Evolutionary conservation across 805 yeast genomes (phyloP).

Genomic region (Cyberlindnera amylophila): DNA sequence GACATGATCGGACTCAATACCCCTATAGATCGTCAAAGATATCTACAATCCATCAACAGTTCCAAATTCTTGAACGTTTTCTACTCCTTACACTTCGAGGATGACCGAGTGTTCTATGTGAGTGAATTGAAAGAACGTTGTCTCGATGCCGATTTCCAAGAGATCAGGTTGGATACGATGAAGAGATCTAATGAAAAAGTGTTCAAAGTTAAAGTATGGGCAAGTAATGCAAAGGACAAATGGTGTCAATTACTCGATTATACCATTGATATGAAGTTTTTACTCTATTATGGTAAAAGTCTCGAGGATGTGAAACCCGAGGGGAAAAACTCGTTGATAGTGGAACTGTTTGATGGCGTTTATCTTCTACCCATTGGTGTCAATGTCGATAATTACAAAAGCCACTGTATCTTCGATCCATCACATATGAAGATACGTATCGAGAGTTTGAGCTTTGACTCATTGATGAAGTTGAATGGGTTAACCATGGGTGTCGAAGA

Average conservation of each 20-base stretch:
- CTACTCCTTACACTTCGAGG: conserved; percentile 31
- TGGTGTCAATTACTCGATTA: conserved; percentile 11
- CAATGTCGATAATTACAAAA: conserved; percentile 13
- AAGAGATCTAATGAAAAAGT: neutral
- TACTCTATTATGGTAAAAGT: conserved; percentile 4
- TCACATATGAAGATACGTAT: conserved; percentile 3
- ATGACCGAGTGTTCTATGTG: conserved; percentile 30
- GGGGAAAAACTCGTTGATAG: conserved; percentile 8
- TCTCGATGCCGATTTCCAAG: conserved; percentile 30
- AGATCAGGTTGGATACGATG: conserved; percentile 19
- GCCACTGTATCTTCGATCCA: conserved; percentile 4
- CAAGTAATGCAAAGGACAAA: neutral
- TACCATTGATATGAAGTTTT: conserved; percentile 5
- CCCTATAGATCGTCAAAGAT: conserved; percentile 24
- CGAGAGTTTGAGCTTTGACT: conserved; percentile 33
- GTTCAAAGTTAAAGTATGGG: conserved; percentile 16
- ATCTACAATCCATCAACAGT: conserved; percentile 28
- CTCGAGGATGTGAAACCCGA: neutral
- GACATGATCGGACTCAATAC: conserved; percentile 16
- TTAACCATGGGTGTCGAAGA: conserved; percentile 36
- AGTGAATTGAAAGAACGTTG: conserved; percentile 31
- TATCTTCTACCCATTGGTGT: conserved; percentile 15
- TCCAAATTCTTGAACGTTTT: conserved; percentile 32
- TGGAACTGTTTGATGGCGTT: conserved; percentile 14
- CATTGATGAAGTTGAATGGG: conserved; percentile 39